Conservation (phyloP, 352 stramenopile species). For the Phytopythium mirpurense region DNA sequence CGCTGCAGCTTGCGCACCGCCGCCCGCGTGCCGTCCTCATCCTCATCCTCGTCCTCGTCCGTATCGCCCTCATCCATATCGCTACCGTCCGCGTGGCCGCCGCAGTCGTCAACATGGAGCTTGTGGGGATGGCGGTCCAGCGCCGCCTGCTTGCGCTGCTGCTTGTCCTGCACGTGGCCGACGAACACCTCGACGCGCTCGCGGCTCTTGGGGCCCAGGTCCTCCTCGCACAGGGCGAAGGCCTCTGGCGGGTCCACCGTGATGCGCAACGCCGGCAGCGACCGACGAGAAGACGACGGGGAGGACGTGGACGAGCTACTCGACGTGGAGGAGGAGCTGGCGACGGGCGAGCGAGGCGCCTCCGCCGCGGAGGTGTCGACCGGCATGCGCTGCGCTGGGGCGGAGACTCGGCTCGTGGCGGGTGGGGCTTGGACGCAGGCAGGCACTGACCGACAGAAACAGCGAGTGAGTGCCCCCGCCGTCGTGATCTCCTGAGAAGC, state of each 20-base stretch:
- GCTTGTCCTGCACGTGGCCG: not conserved
- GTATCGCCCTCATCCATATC: not conserved
- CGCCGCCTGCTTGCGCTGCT: not conserved
- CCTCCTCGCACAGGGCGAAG: conserved; percentile 36
- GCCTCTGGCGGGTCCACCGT: conserved; percentile 20
- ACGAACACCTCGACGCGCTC: conserved; percentile 21
- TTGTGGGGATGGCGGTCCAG: conserved; percentile 9
- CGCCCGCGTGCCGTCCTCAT: conserved; percentile 16
- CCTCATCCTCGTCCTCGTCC: conserved; percentile 22
- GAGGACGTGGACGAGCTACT: not conserved
- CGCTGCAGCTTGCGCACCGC: conserved; percentile 68
- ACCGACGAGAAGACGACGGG: conserved; percentile 8
- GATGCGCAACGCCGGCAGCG: conserved; percentile 26
- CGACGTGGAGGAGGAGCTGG: conserved; percentile 13
- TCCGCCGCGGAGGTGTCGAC: not conserved
- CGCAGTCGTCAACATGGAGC: conserved; percentile 10
- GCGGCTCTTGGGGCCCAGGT: conserved; percentile 34
- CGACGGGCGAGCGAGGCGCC: not conserved
- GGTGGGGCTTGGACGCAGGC: too few relatives aligned
- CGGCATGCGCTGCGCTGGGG: not conserved
- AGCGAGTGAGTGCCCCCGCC: too few relatives aligned
- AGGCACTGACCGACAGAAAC: too few relatives aligned
- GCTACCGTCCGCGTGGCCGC: conserved; percentile 5
- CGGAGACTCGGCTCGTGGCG: too few relatives aligned
- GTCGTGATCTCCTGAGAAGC: too few relatives aligned